A percentile compares a stretch with the other conserved stretches of the same genome.
Evolutionary conservation across 768 basidiomycete genomes (phyloP).

Genomic region (Rhizopogon salebrosus): DNA sequence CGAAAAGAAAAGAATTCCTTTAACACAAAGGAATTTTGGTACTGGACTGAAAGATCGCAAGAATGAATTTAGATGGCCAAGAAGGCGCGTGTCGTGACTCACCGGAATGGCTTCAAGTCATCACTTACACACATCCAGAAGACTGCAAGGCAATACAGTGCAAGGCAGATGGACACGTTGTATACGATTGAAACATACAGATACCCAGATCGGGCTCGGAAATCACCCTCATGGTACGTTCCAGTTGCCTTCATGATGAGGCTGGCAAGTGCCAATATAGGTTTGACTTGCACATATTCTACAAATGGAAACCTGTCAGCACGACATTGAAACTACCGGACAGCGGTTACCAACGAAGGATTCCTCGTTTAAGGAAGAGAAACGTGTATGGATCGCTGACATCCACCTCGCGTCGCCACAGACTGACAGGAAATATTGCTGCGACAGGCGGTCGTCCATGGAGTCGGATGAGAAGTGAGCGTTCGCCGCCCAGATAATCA

Average conservation of each 20-base stretch:
- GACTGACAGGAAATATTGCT: slow-evolving; percentile 79
- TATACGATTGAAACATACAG: slow-evolving; percentile 86
- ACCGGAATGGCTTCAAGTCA: slow-evolving; percentile 88
- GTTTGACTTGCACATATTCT: slow-evolving; percentile 99
- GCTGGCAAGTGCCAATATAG: slow-evolving; percentile 78
- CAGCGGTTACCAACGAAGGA: slow-evolving; percentile 59
- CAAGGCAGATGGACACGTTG: slow-evolving; percentile 75
- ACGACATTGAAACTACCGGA: not conserved
- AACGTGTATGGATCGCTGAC: slow-evolving; percentile 94
- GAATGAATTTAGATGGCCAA: slow-evolving; percentile 1
- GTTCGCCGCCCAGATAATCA: slow-evolving; percentile 87
- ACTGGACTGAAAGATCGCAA: slow-evolving; percentile 53
- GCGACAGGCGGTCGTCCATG: slow-evolving; percentile 88
- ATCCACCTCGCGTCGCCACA: slow-evolving; percentile 86
- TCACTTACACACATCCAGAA: slow-evolving; percentile 93
- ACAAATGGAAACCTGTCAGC: slow-evolving; percentile 5
- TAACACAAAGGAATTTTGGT: slow-evolving; percentile 98
- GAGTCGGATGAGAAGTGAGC: slow-evolving; percentile 85
- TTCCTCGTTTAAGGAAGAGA: slow-evolving; percentile 90
- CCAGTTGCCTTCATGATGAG: slow-evolving; percentile 82
- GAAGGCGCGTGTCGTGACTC: slow-evolving; percentile 14
- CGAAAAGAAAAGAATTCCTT: slow-evolving; percentile 96
- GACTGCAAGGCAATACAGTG: slow-evolving; percentile 87
- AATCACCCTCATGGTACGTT: slow-evolving; percentile 86
- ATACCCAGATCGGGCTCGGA: slow-evolving; percentile 83